Base-by-base conservation (phyloP, 2,329 filamentous ascomycete genomes). In the Ophiostoma ips region DNA sequence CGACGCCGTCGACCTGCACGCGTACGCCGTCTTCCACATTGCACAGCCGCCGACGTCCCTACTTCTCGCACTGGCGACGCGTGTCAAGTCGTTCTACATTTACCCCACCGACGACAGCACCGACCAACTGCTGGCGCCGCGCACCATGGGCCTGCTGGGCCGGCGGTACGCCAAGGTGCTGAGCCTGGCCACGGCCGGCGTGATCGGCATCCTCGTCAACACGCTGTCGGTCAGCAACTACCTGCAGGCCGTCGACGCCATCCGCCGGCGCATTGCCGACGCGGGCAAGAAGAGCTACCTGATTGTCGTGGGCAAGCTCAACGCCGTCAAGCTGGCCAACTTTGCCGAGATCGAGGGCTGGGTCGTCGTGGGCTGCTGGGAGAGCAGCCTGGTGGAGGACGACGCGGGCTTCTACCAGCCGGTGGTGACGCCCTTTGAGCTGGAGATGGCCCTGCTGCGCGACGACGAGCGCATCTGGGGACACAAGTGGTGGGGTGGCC, bases 281-380 rank as follows among this genome's bases (percentile, higher is more conserved):
- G 85, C 87, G 0, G 89, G 88, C 11, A 96, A 96, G 70, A 98
- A 96, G 69, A 84, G 79, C 63, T 98, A 98, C 64, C 87, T 90
- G 2, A 87, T 98, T 45, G 92, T 98, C 2, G 92, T 98, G 0
- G 92, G 92, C 52, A 96, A 96, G 64, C 73, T 98, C 24, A 98
- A 96, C 61, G 83, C 89, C 0, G 90, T 89, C 35, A 98, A 98
- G 64, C 74, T 98, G 19, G 92, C 92, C 46, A 98, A 98, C 65
- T 98, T 98, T 67, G 79, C 84, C 52, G 92, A 98, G 64, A 79
- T 98, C 5, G 90, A 88, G 40, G 90, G 88, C 15, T 98, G 92
- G 92, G 88, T 96, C 0, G 88, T 96, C 0, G 86, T 98, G 10
- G 90, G 92, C 2, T 98, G 92, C 66, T 98, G 92, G 92, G 92